Base-by-base conservation (phyloP, 1,284 basidiomycete species). In the Fomitopsis palustris region DNA sequence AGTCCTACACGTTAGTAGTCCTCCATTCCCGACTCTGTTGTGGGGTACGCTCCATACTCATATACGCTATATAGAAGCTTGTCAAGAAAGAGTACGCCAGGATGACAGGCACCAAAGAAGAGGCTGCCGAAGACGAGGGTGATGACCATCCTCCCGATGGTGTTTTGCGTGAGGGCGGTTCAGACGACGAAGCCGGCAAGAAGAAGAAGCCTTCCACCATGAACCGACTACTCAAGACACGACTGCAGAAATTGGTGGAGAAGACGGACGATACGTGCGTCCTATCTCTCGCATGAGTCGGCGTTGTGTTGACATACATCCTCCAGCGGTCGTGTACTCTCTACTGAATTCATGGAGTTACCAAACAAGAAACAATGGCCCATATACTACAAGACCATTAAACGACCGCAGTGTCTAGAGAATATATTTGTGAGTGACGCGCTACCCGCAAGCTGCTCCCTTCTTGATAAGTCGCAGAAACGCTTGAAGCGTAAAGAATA, bases 331-430 rank as follows among this genome's bases (percentile, higher is more conserved):
- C 35, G 35, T 37, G 12, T 37, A 37, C 8, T 37, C 4, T 37
- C 35, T 14, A 37, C 35, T 14, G 35, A 37, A 7, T 37, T 37
- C 35, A 87, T 93, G 83, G 85, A 88, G 51, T 78, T 96, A 42
- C 95, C 95, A 1, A 86, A 85, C 52, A 87, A 82, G 68, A 89
- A 88, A 64, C 77, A 83, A 16, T 95, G 95, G 81, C 83, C 93
- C 0, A 81, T 86, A 52, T 98, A 98, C 70, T 97, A 96, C 75
- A 85, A 87, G 66, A 76, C 85, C 52, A 96, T 96, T 71, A 88
- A 88, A 72, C 81, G 82, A 51, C 95, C 95, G 0, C 87, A 93
- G 69, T 90, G 91, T 58, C 79, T 97, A 21, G 86, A 90, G 60
- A 85, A 87, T 64, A 91, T 93, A 53, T 87, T 87, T 63, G 92